Evolutionary conservation across 257 asterid genomes (phyloP), one percentile per base, ranked within the genome.

Genomic region (Ocimum tenuiflorum): DNA sequence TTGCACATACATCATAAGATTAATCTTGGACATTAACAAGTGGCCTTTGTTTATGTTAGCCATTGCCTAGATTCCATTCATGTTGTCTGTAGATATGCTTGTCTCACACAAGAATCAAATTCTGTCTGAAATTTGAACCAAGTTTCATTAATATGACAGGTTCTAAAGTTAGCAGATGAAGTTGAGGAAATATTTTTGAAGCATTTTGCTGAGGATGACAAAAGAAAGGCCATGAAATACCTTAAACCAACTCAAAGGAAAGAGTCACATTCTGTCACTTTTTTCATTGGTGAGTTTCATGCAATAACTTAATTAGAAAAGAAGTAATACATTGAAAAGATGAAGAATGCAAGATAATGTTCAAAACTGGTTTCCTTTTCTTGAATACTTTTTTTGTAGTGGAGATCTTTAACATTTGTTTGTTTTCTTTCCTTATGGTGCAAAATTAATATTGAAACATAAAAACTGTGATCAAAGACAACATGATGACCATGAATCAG

Each of bases 171-270:
- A 72, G 82, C 92, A 68, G 96, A 87, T 72, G 95, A 87, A 42
- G 92, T 91, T 67, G 98, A 91, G 82, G 92, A 83, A 47, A 79
- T 85, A 69, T 89, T 91, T 50, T 75, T 82, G 54, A 76, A 81
- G 78, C 80, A 89, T 59, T 91, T 89, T 83, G 95, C 91, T 51
- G 81, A 81, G 71, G 95, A 88, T 80, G 83, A 91, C 66, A 82
- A 45, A 78, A 77, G 88, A 50, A 88, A 78, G 67, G 98, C 96
- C 67, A 85, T 91, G 96, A 88, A 83, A 60, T 91, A 88, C 86
- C 91, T 91, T 41, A 89, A 80, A 71, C 98, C 98, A 33, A 77
- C 87, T n/a, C 96, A 78, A 63, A 75, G 77, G 48, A 73, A 75
- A 77, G 96, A 91, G 49, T 91, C 98, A 7, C 95, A 89, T 65